Evolutionary conservation across 176 grass and related monocot genomes (phyloP), one percentile per base, ranked within the genome.

Genomic region (Hordeum marinum): DNA sequence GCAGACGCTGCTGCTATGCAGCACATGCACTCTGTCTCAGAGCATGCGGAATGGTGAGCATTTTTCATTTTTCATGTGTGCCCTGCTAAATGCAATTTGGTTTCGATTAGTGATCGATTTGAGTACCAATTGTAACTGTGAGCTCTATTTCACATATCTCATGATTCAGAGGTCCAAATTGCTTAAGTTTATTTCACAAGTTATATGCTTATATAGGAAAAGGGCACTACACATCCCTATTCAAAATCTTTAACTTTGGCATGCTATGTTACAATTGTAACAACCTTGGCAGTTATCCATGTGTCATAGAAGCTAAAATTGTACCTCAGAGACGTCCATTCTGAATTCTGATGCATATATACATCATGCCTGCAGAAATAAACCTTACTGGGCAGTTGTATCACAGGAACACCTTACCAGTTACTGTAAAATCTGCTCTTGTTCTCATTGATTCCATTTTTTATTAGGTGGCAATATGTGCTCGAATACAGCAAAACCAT

Each of bases 401-500:
- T 36, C 21, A 37, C 29, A 48, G 21, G 14, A 10, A 58, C 52
- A 37, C 29, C 11, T 24, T 24, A 25, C 27, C 41, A 62, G 52
- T 61, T 73, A 61, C 25, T 62, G 14, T 82, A 62, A 41, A 72
- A 52, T 68, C 29, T 29, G n/a, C 32, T 73, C 52, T 27, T 6
- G 31, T 24, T 63, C 64, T 78, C 42, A 41, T 66, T 77, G 27
- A 78, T 83, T 71, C 14, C 24, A 21, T 77, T 39, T 52, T 77
- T 86, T 57, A 46, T 71, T 80, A 98, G 93, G 96, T 90, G 91
- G 91, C 93, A 98, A 80, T 84, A 92, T 89, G 90, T 93, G 78
- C 91, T 98, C 20, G 87, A 98, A 67, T 98, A 98, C 69, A 95
- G 93, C 89, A 91, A 77, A 84, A 85, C 85, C 73, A 94, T 98